Conservation (phyloP, 768 basidiomycete species). For the Calocybe gangraenosa region DNA sequence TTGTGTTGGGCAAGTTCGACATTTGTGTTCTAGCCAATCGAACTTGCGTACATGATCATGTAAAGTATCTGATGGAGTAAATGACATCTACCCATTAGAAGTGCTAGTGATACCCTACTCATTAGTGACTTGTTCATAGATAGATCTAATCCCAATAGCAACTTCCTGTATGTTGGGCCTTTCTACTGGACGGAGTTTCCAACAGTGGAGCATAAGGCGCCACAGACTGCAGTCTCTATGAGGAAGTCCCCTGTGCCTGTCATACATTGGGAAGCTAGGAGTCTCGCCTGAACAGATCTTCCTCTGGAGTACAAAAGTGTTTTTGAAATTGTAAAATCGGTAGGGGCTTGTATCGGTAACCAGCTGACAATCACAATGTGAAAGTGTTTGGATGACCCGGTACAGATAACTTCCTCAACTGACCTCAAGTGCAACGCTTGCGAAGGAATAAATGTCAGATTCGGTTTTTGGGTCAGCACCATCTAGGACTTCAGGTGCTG, state of each 20-base stretch:
- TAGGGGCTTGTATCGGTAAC: background rate
- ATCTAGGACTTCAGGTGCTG: conserved; percentile 1
- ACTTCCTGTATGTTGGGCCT: background rate
- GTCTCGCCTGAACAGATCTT: background rate
- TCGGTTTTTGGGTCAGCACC: background rate
- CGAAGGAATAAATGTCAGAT: conserved; percentile 1
- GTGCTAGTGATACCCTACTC: background rate
- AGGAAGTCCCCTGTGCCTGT: background rate
- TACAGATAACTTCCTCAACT: background rate
- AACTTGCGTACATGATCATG: no score
- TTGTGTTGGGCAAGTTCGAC: no score
- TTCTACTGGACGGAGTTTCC: background rate
- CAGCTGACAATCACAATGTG: background rate
- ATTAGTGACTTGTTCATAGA: background rate
- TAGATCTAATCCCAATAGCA: background rate
- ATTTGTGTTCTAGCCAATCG: no score
- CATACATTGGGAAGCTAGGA: background rate
- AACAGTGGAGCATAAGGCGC: conserved; percentile 1
- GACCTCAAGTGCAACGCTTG: background rate
- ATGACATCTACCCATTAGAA: no score
- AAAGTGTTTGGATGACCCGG: background rate
- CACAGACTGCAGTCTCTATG: background rate
- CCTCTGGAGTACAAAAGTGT: background rate
- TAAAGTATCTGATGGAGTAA: no score
- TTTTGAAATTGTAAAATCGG: background rate